Base-by-base conservation (phyloP, 2,329 filamentous ascomycete genomes). In the Trichothecium roseum region DNA sequence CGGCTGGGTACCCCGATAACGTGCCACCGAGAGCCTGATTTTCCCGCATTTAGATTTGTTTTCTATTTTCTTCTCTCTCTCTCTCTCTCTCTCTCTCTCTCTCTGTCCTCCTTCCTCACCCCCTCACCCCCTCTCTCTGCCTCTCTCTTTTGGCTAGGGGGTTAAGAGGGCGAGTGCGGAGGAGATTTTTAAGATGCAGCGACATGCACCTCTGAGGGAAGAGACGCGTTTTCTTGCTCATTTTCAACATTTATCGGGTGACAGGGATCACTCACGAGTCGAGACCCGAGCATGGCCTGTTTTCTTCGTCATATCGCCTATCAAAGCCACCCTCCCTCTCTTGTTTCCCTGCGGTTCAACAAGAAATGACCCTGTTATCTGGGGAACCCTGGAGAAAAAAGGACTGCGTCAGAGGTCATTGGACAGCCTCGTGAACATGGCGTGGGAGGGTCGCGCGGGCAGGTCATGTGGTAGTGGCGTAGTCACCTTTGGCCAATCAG, bases 1-100 rank as follows among this genome's bases (percentile, higher is more conserved):
- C 56, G 15, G 49, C 53, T 31, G 52, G 53, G n/a, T 68, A 69
- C 40, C 57, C 54, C 34, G 62, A 66, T 37, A 56, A 57, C 30
- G 52, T 36, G 9, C 14, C 55, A 14, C 55, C 63, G 35, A 57
- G 65, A 39, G 59, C 60, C 42, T 68, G 57, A 57, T n/a, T 6
- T 13, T 14, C 9, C 28, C 30, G 17, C 9, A 29, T n/a, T 12
- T 17, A 32, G 18, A 14, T 37, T 29, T 32, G 16, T 5, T 30
- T 20, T n/a, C n/a, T n/a, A n/a, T n/a, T n/a, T n/a, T n/a, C n/a
- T n/a, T n/a, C n/a, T n/a, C n/a, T n/a, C n/a, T n/a, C n/a, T n/a
- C n/a, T n/a, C n/a, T n/a, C n/a, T n/a, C n/a, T n/a, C n/a, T n/a
- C n/a, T n/a, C n/a, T n/a, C n/a, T n/a, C n/a, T n/a, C n/a, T n/a